Conservation (phyloP, 768 basidiomycete genomes). For the Clathrus columnatus region DNA sequence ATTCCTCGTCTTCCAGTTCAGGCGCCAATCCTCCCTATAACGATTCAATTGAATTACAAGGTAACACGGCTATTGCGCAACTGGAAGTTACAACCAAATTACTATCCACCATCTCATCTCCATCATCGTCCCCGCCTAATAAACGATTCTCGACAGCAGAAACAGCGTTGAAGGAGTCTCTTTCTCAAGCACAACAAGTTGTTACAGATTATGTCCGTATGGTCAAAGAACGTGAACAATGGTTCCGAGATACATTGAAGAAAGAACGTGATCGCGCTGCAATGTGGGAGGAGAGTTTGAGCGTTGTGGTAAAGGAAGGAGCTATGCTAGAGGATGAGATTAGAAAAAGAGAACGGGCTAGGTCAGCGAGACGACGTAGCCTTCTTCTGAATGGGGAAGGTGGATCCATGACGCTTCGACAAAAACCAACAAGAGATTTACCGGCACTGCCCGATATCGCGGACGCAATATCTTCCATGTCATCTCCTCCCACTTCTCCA, state of each 20-base stretch:
- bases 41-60: conserved; percentile 52
- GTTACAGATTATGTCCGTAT: conserved; percentile 63
- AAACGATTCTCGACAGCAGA: conserved; percentile 18
- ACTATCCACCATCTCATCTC: conserved; percentile 36
- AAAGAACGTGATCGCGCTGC: conserved; percentile 53
- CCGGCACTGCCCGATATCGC: background rate
- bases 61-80: conserved; percentile 63
- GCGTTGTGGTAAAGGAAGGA: conserved; percentile 78
- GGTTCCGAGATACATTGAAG: conserved; percentile 58
- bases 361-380: conserved; percentile 52
- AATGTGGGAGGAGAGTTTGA: conserved; percentile 88
- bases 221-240: conserved; percentile 70
- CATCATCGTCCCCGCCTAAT: conserved; percentile 14
- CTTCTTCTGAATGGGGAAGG: conserved; percentile 20
- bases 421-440: background rate
- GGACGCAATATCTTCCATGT: background rate
- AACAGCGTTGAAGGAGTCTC: conserved; percentile 51
- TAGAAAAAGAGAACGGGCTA: conserved; percentile 28
- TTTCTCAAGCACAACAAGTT: conserved; percentile 47
- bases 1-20: conserved; percentile 5
- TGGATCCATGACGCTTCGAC: background rate
- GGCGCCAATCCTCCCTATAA: conserved; percentile 43
- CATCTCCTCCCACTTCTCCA: background rate
- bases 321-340: conserved; percentile 78
- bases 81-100: conserved; percentile 68